Evolutionary conservation across 768 basidiomycete species (phyloP).

Genomic region (Lactifluus piperatus): DNA sequence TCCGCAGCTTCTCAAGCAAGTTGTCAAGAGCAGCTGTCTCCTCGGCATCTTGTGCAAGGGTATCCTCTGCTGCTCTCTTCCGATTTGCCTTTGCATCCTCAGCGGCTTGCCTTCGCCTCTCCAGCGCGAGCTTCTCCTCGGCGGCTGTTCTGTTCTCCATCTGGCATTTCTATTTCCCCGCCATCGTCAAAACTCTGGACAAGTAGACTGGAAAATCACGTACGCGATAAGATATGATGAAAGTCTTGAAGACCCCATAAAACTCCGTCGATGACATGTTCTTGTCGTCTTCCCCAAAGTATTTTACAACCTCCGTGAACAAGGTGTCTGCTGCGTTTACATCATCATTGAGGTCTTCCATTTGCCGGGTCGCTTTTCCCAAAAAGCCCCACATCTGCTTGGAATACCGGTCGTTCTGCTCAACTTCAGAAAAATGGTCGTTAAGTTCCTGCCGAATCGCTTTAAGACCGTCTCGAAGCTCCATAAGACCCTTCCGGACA

Average conservation of each 20-base stretch:
- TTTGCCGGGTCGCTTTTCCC: constrained; percentile 58
- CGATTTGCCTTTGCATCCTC: constrained; percentile 55
- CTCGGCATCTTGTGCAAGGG: constrained; percentile 37
- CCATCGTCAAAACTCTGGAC: not conserved
- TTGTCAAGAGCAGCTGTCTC: constrained; percentile 56
- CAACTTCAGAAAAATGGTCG: constrained; percentile 69
- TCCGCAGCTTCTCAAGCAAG: constrained; percentile 60
- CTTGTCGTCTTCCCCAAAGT: constrained; percentile 91
- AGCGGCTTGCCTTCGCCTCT: constrained; percentile 59
- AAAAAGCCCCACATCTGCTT: constrained; percentile 90
- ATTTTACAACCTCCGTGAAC: constrained; percentile 77
- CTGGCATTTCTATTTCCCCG: constrained; percentile 70
- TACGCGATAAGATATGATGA: constrained; percentile 87
- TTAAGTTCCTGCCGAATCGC: constrained; percentile 72
- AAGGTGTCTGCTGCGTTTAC: constrained; percentile 78
- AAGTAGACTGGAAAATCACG: constrained; percentile 17
- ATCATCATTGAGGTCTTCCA: constrained; percentile 82
- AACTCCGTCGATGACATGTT: constrained; percentile 84
- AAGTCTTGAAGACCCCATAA: constrained; percentile 95
- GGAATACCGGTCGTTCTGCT: constrained; percentile 68
- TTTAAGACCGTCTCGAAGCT: constrained; percentile 70
- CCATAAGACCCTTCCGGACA: constrained; percentile 62
- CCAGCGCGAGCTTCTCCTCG: constrained; percentile 58
- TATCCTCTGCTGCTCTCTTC: constrained; percentile 38
- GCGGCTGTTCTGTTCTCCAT: constrained; percentile 64